Percentiles rank a stretch among this genome's conserved stretches.
These are phyloP conservation scores for Mycena amicta DNA, from an alignment of 768 basidiomycete genomes.

Conservation along the genomic window DNA sequence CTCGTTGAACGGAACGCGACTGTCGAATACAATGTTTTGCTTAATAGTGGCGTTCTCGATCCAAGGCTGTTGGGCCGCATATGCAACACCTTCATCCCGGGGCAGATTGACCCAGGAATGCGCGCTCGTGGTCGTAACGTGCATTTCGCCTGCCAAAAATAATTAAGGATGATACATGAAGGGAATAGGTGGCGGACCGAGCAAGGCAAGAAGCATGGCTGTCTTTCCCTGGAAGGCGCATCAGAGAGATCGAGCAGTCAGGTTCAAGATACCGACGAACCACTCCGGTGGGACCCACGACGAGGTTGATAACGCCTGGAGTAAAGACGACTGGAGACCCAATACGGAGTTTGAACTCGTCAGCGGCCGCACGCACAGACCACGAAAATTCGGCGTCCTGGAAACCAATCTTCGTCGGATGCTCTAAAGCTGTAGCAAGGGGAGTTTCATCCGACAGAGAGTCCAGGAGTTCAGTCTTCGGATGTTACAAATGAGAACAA, in stretches of 20 bases:
- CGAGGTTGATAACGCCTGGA: slow-evolving; percentile 42
- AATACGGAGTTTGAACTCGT: slow-evolving; percentile 36
- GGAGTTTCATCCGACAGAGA: slow-evolving; percentile 17
- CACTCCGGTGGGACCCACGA: slow-evolving; percentile 46
- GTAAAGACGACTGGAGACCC: slow-evolving; percentile 46
- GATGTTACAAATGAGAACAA: too few species aligned
- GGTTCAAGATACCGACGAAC: slow-evolving; percentile 1
- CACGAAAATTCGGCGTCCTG: slow-evolving; percentile 44
- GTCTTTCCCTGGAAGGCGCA: slow-evolving; percentile 40
- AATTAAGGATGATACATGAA: not conserved
- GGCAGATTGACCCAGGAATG: slow-evolving; percentile 57
- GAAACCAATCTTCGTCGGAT: slow-evolving; percentile 35
- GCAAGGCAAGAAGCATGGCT: slow-evolving; percentile 49
- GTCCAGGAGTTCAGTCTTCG: slow-evolving; percentile 39
- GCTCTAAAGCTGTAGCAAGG: not conserved
- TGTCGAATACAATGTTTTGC: slow-evolving; percentile 51
- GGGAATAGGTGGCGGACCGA: slow-evolving; percentile 33
- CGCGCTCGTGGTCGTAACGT: slow-evolving; percentile 39
- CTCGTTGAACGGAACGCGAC: slow-evolving; percentile 39
- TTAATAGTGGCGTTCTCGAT: slow-evolving; percentile 60
- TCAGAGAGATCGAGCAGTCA: not conserved
- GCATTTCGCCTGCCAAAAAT: slow-evolving; percentile 41
- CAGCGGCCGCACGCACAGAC: slow-evolving; percentile 29
- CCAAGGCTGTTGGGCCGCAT: slow-evolving; percentile 69
- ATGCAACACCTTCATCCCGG: slow-evolving; percentile 56